A percentile compares a stretch with the other conserved stretches of the same genome.
phyloP scores from a whole-genome alignment of 2,329 filamentous ascomycete species.

The Neofusicoccum laricinum region DNA sequence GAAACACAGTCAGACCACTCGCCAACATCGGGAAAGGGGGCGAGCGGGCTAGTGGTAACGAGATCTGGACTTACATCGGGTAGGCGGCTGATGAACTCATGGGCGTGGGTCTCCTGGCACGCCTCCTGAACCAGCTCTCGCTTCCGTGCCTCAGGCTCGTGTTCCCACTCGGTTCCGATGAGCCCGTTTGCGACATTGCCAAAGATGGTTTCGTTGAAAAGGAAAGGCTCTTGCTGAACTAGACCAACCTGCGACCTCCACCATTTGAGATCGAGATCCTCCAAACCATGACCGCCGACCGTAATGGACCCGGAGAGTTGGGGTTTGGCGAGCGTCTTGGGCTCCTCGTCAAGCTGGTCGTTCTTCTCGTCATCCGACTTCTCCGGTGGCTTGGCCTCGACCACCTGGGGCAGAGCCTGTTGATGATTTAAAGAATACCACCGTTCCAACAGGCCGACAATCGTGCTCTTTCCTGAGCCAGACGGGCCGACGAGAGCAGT shows the following conservation, averaged over 20 bases:
- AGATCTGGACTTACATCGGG: conserved; percentile 42
- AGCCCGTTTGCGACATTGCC: conserved; percentile 89
- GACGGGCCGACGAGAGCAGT: conserved; percentile 93
- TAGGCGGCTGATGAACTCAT: conserved; percentile 79
- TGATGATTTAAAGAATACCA: conserved; percentile 61
- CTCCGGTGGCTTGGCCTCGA: conserved; percentile 55
- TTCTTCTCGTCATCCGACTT: not conserved
- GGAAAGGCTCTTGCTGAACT: conserved; percentile 87
- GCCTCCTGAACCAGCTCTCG: conserved; percentile 67
- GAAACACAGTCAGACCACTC: conserved; percentile 25
- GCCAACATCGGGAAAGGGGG: not conserved
- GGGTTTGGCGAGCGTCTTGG: not conserved
- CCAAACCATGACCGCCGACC: conserved; percentile 80
- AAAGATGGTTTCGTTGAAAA: conserved; percentile 87
- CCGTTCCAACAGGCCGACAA: conserved; percentile 86
- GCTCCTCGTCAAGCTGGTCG: not conserved
- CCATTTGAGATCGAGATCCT: conserved; percentile 82
- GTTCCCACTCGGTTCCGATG: conserved; percentile 25
- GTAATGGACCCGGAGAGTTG: not conserved
- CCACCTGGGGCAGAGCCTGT: not conserved
- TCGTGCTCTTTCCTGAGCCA: conserved; percentile 91
- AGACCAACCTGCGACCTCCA: conserved; percentile 87
- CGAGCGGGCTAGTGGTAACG: not conserved
- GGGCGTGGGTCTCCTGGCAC: conserved; percentile 86
- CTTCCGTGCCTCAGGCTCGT: not conserved